Percentiles rank a stretch among this genome's conserved stretches.
These are phyloP conservation scores for Ascomycota sp. DNA, from an alignment of 2,329 filamentous ascomycete genomes.

Conservation along the genomic window DNA sequence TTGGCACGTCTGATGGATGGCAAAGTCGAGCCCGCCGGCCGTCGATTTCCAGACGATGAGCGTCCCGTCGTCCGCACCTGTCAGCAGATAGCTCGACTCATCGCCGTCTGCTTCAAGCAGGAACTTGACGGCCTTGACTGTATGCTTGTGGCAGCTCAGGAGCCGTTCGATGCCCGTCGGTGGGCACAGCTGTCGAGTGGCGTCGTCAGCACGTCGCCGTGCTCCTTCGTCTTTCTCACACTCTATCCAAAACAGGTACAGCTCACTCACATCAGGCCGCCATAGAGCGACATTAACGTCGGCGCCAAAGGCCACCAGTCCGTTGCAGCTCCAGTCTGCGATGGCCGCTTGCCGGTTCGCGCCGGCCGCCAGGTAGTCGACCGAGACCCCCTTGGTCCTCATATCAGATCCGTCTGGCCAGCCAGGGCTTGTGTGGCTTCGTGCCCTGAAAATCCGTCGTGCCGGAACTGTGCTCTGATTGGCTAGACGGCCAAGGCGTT, in stretches of 20 bases:
- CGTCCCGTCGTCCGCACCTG: constrained; percentile 62
- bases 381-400: too few relatives aligned
- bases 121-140: constrained; percentile 71
- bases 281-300: constrained; percentile 80
- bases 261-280: constrained; percentile 47
- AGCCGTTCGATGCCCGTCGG: constrained; percentile 42
- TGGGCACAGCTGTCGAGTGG: constrained; percentile 10
- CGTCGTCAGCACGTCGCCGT: too few relatives aligned
- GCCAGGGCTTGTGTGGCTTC: too few relatives aligned
- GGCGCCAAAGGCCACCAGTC: constrained; percentile 69
- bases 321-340: constrained; percentile 66
- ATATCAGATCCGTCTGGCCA: too few relatives aligned
- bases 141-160: constrained; percentile 55
- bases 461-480: too few relatives aligned
- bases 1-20: constrained; percentile 29
- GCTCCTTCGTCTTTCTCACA: too few relatives aligned
- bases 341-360: constrained; percentile 80
- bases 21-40: constrained; percentile 8
- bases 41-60: constrained; percentile 48
- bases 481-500: too few relatives aligned
- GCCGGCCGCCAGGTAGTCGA: constrained; percentile 49
- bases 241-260: too few relatives aligned
- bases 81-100: constrained; percentile 40
- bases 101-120: constrained; percentile 32
- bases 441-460: too few relatives aligned